phyloP scores from a whole-genome alignment of 768 basidiomycete genomes.

The Trametes coccinea region DNA sequence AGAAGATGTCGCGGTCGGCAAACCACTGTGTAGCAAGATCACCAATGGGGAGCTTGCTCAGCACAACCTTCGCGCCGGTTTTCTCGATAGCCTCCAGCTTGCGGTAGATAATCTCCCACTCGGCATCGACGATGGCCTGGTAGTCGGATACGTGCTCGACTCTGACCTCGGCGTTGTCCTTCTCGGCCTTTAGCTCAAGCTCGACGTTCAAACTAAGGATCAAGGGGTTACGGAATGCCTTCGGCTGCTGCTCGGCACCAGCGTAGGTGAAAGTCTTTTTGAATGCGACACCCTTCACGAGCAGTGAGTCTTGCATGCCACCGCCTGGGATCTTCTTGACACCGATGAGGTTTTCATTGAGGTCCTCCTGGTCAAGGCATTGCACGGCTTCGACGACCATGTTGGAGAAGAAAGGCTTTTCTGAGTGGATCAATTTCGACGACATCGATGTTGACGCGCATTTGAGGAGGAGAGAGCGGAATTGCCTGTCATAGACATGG shows the following conservation, averaged over 20 bases:
- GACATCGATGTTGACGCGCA: constrained; percentile 99
- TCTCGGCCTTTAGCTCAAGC: constrained; percentile 97
- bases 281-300: constrained; percentile 92
- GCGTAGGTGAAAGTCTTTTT: constrained; percentile 99
- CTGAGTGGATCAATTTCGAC: constrained; percentile 96
- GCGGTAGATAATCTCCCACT: constrained; percentile 99
- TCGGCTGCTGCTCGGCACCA: constrained; percentile 98
- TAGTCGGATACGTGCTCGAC: constrained; percentile 97
- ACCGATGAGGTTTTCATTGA: constrained; percentile 95
- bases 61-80: constrained; percentile 95
- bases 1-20: constrained; percentile 98
- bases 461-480: constrained; percentile 92
- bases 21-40: constrained; percentile 99
- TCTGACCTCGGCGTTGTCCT: constrained; percentile 98
- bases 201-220: constrained; percentile 96
- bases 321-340: constrained; percentile 98
- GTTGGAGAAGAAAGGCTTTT: constrained; percentile 97
- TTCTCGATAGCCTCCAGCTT: constrained; percentile 95
- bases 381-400: constrained; percentile 99
- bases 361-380: constrained; percentile 87
- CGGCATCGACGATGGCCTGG: constrained; percentile 98
- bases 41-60: constrained; percentile 97
- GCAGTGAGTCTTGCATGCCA: constrained; percentile 92
- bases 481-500: constrained; percentile 53
- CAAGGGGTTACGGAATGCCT: constrained; percentile 84